Percentiles rank a stretch among this genome's conserved stretches.
phyloP scores from a whole-genome alignment of 495 filamentous ascomycete genomes.

The Xylaria grammica region DNA sequence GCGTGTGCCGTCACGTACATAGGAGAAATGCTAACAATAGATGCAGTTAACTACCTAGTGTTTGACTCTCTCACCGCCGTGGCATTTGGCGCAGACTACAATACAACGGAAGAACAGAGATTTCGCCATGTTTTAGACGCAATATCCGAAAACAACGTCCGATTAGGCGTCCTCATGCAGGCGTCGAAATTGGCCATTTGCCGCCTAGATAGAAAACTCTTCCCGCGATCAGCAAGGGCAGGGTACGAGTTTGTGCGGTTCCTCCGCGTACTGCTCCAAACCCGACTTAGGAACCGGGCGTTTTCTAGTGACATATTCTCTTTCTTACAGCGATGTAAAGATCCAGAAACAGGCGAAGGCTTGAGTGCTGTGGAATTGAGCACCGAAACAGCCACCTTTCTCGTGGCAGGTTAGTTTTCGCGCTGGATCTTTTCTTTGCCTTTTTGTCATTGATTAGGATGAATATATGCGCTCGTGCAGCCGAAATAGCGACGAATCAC shows the following conservation, averaged over 20 bases:
- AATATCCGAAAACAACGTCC: background rate
- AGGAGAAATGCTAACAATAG: too few species aligned
- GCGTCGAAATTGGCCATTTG: background rate
- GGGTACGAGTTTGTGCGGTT: background rate
- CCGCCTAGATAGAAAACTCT: background rate
- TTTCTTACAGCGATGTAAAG: conserved; percentile 4
- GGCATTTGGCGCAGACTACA: too few species aligned
- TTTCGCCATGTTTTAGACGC: background rate
- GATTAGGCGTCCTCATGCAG: background rate
- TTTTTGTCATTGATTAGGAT: too few species aligned
- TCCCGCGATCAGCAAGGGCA: background rate
- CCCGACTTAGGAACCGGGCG: background rate
- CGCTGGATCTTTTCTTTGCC: too few species aligned
- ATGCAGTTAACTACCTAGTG: too few species aligned
- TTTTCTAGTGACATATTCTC: background rate
- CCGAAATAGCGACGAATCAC: background rate
- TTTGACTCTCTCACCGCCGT: too few species aligned
- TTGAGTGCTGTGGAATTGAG: conserved; percentile 1
- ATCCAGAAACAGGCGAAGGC: background rate
- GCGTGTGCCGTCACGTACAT: too few species aligned
- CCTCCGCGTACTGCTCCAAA: background rate
- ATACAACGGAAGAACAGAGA: background rate
- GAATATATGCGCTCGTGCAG: background rate
- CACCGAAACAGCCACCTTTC: conserved; percentile 3
- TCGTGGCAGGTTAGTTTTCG: background rate